Evolutionary conservation across 2,329 filamentous ascomycete genomes (phyloP).

Genomic region (Talaromyces pinophilus): DNA sequence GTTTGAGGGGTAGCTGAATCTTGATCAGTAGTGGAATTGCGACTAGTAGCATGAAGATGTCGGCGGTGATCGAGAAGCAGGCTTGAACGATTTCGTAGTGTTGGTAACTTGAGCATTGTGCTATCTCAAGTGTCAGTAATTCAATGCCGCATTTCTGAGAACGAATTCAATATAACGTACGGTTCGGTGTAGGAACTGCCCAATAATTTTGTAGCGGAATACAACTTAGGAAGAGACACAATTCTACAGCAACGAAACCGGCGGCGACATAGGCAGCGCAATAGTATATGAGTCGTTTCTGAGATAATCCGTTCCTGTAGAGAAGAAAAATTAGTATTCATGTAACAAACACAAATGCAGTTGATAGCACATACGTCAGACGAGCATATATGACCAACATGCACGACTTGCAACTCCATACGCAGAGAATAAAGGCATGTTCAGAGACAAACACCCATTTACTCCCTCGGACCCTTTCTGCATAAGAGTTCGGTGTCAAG

Average conservation of each 20-base stretch:
- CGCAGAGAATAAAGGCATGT: conserved; percentile 60
- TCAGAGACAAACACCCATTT: conserved; percentile 66
- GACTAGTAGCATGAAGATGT: conserved; percentile 47
- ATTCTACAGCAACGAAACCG: conserved; percentile 52
- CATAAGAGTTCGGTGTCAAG: conserved; percentile 51
- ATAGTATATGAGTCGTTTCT: conserved; percentile 41
- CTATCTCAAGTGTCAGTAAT: conserved; percentile 23
- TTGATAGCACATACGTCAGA: conserved; percentile 44
- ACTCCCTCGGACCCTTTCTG: conserved; percentile 53
- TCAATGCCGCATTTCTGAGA: not conserved
- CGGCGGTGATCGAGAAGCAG: conserved; percentile 49
- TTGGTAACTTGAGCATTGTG: conserved; percentile 48
- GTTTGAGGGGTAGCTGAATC: conserved; percentile 43
- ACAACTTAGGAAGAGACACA: conserved; percentile 55
- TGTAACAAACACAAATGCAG: not conserved
- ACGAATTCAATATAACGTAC: conserved; percentile 27
- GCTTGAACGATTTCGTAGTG: conserved; percentile 50
- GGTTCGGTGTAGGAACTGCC: conserved; percentile 49
- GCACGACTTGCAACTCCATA: conserved; percentile 57
- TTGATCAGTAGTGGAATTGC: conserved; percentile 46
- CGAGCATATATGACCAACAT: conserved; percentile 56
- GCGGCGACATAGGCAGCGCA: conserved; percentile 47
- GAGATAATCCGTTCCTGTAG: conserved; percentile 34
- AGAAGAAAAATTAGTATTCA: conserved; percentile 19
- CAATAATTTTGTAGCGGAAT: conserved; percentile 54